Base-by-base conservation (phyloP, 225 moss, liverwort and hornwort genomes). In the Pseudoscleropodium purum region DNA sequence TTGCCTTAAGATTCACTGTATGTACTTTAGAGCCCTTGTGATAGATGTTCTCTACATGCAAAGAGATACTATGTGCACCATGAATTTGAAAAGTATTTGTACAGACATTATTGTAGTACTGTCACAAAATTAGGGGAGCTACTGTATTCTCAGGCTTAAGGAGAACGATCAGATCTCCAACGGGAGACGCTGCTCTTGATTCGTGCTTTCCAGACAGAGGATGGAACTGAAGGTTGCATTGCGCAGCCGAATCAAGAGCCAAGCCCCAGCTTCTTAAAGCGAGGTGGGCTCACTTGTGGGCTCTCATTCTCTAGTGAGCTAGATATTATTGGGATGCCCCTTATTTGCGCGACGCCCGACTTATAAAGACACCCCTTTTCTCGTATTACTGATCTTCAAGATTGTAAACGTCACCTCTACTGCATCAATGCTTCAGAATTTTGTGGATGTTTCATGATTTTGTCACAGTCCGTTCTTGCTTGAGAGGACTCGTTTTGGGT, bases 61-160 rank as follows among this genome's bases (percentile, higher is more conserved):
- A 70, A 70, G 77, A 88, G 47, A 86, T 74, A 79, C 66, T 68
- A 14, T 84, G 75, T 73, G 62, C 81, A 62, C 83, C 86, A 79
- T 56, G 73, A 79, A 39, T 63, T 37, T 79, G 56, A 85, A 74
- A 79, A 79, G 43, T 86, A 88, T 88, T 86, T 91, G 89, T 93
- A 93, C 90, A 90, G 65, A 80, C 27, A 49, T 51, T 64, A 79
- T 33, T 66, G 74, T 86, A 83, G 7, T 52, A 68, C 23, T 82
- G 60, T 83, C 81, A 80, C 43, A 75, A 68, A 64, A 64, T 47
- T 75, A 82, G 43, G 37, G 87, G 17, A 56, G 74, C 39, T 57
- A 64, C 66, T 81, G 36, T 74, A 29, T 59, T 85, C 78, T 75
- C 27, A 85, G 37, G 47, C 72, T 56, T 8, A 29, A 15, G 39